A percentile compares a stretch with the other conserved stretches of the same genome.
Evolutionary conservation across 2,329 filamentous ascomycete species (phyloP).

Genomic region (Pyrenochaeta sp.): DNA sequence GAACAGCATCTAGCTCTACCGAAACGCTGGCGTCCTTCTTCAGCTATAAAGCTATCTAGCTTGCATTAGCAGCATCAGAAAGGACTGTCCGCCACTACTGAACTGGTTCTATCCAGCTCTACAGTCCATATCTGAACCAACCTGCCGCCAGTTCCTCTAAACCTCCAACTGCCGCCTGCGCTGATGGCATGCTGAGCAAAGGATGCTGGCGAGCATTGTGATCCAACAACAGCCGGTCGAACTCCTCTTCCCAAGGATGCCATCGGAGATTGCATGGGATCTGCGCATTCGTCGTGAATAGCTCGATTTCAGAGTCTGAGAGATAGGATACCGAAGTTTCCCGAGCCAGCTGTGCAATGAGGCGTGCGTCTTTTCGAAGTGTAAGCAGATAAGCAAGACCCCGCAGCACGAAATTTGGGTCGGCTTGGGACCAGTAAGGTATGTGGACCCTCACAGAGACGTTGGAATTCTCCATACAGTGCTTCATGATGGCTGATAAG

Average conservation of each 20-base stretch:
- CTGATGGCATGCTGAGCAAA: not conserved
- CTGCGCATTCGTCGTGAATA: not conserved
- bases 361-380: constrained; percentile 1
- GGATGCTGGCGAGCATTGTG: not conserved
- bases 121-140: too few relatives aligned
- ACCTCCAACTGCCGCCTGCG: not conserved
- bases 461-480: not conserved
- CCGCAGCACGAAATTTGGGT: constrained; percentile 2
- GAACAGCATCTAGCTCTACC: too few relatives aligned
- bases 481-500: constrained; percentile 1
- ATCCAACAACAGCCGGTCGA: not conserved
- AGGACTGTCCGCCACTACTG: too few relatives aligned
- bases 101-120: too few relatives aligned
- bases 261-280: not conserved
- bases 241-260: not conserved
- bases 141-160: too few relatives aligned
- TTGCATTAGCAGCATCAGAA: too few relatives aligned
- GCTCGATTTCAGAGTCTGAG: constrained; percentile 1
- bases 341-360: not conserved
- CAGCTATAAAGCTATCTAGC: too few relatives aligned
- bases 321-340: constrained; percentile 1
- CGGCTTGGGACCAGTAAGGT: constrained; percentile 1
- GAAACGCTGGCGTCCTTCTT: too few relatives aligned
- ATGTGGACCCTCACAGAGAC: constrained; percentile 5
- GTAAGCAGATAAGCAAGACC: constrained; percentile 2